These are phyloP conservation scores for Mycena sp. DNA, from an alignment of 1,284 basidiomycete genomes.

Conservation along the genomic window DNA sequence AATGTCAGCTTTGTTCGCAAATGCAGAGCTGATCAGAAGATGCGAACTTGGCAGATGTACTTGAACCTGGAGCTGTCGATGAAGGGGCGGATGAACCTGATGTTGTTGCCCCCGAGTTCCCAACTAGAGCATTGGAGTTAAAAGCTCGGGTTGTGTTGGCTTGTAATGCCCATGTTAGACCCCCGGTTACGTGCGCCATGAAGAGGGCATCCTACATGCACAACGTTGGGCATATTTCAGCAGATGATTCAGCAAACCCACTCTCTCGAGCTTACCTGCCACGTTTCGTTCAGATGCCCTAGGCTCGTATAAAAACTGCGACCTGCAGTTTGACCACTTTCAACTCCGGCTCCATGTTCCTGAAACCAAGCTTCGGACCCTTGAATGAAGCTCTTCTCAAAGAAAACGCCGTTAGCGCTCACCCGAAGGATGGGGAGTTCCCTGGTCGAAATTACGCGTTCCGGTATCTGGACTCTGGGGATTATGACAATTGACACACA, in stretches of 20 bases:
- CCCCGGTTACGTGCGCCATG: constrained; percentile 76
- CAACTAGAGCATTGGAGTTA: constrained; percentile 56
- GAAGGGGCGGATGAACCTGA: neutral
- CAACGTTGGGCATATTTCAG: neutral
- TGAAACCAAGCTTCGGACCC: constrained; percentile 79
- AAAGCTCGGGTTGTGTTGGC: constrained; percentile 67
- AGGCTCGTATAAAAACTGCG: constrained; percentile 85
- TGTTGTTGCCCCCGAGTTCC: constrained; percentile 37
- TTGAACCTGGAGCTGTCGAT: neutral
- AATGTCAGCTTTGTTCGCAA: too few species aligned
- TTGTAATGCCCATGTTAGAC: constrained; percentile 75
- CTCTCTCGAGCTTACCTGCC: constrained; percentile 55
- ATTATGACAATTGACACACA: neutral
- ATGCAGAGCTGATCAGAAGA: too few species aligned
- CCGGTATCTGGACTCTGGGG: constrained; percentile 52
- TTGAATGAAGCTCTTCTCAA: constrained; percentile 30
- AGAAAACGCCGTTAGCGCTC: constrained; percentile 39
- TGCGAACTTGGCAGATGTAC: neutral
- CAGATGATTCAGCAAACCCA: too few species aligned
- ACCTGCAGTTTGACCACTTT: constrained; percentile 61
- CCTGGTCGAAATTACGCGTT: constrained; percentile 61
- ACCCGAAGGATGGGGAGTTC: constrained; percentile 73
- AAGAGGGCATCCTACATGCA: constrained; percentile 63
- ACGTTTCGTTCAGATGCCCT: constrained; percentile 79
- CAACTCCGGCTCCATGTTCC: constrained; percentile 67